Percentiles rank a stretch among this genome's conserved stretches.
Evolutionary conservation across 2,329 filamentous ascomycete species (phyloP).

Genomic region (Stachybotrys echinatus): DNA sequence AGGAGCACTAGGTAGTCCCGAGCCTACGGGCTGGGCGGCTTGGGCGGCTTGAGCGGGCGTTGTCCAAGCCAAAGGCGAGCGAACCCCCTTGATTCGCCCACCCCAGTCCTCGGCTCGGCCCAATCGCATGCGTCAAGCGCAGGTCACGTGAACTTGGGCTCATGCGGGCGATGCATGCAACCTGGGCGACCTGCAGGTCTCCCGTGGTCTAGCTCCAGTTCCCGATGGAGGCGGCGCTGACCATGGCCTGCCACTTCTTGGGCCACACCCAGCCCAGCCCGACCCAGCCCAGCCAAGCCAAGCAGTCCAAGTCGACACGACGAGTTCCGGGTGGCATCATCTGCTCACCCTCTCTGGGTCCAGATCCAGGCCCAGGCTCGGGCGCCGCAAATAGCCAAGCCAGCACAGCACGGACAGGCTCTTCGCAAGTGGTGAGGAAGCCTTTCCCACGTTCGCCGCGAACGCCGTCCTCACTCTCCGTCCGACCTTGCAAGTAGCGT

Average conservation of each 20-base stretch:
- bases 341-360: not conserved
- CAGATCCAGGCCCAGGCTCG: too few species aligned
- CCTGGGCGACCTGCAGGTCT: slow-evolving; percentile 25
- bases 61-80: slow-evolving; percentile 5
- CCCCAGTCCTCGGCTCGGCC: slow-evolving; percentile 28
- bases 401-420: too few species aligned
- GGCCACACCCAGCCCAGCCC: not conserved
- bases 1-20: not conserved
- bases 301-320: too few species aligned
- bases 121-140: slow-evolving; percentile 28
- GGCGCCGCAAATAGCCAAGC: too few species aligned
- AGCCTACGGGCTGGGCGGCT: not conserved
- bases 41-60: not conserved
- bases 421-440: too few species aligned
- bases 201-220: slow-evolving; percentile 21
- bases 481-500: too few species aligned
- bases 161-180: slow-evolving; percentile 28
- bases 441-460: too few species aligned
- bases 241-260: not conserved
- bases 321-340: not conserved
- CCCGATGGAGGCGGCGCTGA: slow-evolving; percentile 6
- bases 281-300: too few species aligned
- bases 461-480: too few species aligned
- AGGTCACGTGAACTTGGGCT: slow-evolving; percentile 26
- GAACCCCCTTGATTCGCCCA: slow-evolving; percentile 16